phyloP scores from a whole-genome alignment of 2,329 filamentous ascomycete species.

The Elsinoe australis region DNA sequence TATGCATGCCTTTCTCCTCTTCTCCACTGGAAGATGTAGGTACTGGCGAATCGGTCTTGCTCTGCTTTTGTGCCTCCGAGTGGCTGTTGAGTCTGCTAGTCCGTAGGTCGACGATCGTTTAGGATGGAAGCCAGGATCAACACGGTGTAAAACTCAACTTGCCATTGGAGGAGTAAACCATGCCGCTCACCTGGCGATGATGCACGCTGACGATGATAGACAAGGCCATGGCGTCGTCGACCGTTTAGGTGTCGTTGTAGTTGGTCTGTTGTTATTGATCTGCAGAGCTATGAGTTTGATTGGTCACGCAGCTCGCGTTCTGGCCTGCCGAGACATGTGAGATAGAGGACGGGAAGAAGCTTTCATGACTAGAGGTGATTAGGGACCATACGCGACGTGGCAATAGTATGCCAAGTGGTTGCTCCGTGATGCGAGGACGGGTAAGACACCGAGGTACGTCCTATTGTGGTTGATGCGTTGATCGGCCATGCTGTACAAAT shows the following conservation, averaged over 20 bases:
- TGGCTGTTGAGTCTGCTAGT: not conserved
- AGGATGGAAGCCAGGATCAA: too few species aligned
- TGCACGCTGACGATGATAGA: slow-evolving; percentile 17
- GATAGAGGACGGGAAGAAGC: not conserved
- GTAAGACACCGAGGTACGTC: not conserved
- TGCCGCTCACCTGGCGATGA: not conserved
- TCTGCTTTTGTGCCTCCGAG: not conserved
- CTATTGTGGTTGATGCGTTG: not conserved
- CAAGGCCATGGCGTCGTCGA: slow-evolving; percentile 14
- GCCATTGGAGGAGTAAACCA: not conserved
- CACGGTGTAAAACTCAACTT: too few species aligned
- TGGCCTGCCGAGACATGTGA: slow-evolving; percentile 8
- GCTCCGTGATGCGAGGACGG: not conserved
- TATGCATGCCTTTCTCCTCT: not conserved
- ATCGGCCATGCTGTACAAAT: not conserved
- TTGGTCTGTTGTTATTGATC: slow-evolving; percentile 1
- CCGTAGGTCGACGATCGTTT: not conserved
- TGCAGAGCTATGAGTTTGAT: slow-evolving; percentile 1
- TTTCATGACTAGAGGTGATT: too few species aligned
- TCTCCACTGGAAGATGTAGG: slow-evolving; percentile 22
- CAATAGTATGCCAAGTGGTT: slow-evolving; percentile 3
- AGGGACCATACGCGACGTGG: not conserved
- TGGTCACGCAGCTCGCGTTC: slow-evolving; percentile 9
- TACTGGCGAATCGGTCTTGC: slow-evolving; percentile 20
- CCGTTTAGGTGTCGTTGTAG: slow-evolving; percentile 26